Conservation (phyloP, 2,329 filamentous ascomycete species). For the Sporothrix euskadiensis region DNA sequence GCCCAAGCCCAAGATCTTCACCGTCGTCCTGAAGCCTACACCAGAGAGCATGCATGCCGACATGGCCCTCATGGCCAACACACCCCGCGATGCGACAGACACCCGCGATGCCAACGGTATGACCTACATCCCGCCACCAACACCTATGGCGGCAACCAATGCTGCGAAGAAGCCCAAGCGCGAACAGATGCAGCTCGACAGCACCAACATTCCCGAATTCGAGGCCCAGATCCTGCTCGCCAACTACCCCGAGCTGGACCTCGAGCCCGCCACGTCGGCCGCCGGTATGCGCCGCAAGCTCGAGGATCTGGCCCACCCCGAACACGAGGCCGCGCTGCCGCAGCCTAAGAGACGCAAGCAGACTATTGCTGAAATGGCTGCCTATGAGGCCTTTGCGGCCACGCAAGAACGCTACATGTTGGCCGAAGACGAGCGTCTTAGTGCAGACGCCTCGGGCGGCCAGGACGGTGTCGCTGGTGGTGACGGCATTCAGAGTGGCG, state of each 20-base stretch:
- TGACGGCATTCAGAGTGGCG: constrained; percentile 69
- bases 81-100: constrained; percentile 52
- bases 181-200: constrained; percentile 74
- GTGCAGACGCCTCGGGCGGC: constrained; percentile 58
- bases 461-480: constrained; percentile 59
- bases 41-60: constrained; percentile 73
- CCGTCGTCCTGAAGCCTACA: constrained; percentile 83
- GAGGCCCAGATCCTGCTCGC: constrained; percentile 75
- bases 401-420: constrained; percentile 92
- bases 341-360: constrained; percentile 87
- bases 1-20: constrained; percentile 67
- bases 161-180: constrained; percentile 67
- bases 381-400: constrained; percentile 88
- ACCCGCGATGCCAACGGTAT: constrained; percentile 30
- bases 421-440: constrained; percentile 79
- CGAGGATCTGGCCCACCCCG: constrained; percentile 70
- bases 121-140: constrained; percentile 61
- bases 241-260: constrained; percentile 71
- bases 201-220: constrained; percentile 68
- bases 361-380: constrained; percentile 90
- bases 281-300: constrained; percentile 72
- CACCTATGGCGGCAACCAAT: constrained; percentile 61
- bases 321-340: constrained; percentile 74
- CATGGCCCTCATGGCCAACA: constrained; percentile 70
- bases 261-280: constrained; percentile 71